phyloP scores from a whole-genome alignment of 345 rosid species.

The Moricandia arvensis region DNA sequence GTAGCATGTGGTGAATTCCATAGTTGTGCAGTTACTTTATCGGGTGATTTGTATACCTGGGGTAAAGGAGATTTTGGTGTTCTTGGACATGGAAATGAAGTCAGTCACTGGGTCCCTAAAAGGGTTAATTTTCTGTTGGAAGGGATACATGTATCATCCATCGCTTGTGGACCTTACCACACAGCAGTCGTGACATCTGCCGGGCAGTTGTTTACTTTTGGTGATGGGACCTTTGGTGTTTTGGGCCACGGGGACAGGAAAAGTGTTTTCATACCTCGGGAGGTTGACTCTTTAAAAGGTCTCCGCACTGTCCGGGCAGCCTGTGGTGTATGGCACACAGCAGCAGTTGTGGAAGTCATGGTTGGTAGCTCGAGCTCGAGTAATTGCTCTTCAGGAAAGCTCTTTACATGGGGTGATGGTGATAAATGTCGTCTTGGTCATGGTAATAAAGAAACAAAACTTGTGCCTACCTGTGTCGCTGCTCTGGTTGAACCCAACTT shows the following conservation, averaged over 20 bases:
- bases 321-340: slow-evolving; percentile 87
- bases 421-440: slow-evolving; percentile 98
- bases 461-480: slow-evolving; percentile 96
- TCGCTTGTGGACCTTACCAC: slow-evolving; percentile 85
- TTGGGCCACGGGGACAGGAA: slow-evolving; percentile 70
- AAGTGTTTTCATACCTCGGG: slow-evolving; percentile 57
- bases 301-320: slow-evolving; percentile 59
- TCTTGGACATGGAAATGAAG: slow-evolving; percentile 58
- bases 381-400: slow-evolving; percentile 91
- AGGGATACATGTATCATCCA: slow-evolving; percentile 60
- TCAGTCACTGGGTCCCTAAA: slow-evolving; percentile 61
- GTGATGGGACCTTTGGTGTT: slow-evolving; percentile 82
- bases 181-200: slow-evolving; percentile 63
- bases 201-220: slow-evolving; percentile 73
- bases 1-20: slow-evolving; percentile 76
- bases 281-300: slow-evolving; percentile 61
- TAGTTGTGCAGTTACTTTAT: slow-evolving; percentile 65
- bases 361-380: slow-evolving; percentile 90
- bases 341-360: slow-evolving; percentile 98
- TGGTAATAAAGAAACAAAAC: slow-evolving; percentile 89
- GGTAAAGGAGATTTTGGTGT: slow-evolving; percentile 66
- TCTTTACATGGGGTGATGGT: slow-evolving; percentile 99
- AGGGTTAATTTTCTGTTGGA: slow-evolving; percentile 54
- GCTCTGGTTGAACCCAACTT: slow-evolving; percentile 93
- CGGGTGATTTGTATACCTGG: slow-evolving; percentile 70